Evolutionary conservation across 805 yeast species (phyloP).

Genomic region (Diddensiella santjacobensis): DNA sequence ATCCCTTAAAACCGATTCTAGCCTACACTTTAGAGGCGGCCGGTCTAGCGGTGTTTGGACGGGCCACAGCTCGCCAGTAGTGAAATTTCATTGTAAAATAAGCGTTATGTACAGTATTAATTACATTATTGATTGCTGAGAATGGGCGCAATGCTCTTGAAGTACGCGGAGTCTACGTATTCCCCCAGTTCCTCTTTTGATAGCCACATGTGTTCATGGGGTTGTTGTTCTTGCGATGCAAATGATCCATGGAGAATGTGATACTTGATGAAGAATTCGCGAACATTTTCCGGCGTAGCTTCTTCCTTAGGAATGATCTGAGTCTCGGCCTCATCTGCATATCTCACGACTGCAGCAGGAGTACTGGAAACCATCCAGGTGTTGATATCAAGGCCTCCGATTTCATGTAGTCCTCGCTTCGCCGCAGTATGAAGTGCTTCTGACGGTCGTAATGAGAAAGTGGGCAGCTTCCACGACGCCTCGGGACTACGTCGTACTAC

Average conservation of each 20-base stretch:
- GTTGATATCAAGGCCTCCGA: conserved; percentile 75
- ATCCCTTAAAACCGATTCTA: conserved; percentile 29
- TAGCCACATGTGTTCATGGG: conserved; percentile 71
- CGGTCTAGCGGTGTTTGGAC: conserved; percentile 19
- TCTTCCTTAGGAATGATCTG: conserved; percentile 22
- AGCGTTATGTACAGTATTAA: no score
- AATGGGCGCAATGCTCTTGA: conserved; percentile 40
- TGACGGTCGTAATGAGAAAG: conserved; percentile 46
- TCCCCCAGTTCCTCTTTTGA: conserved; percentile 70
- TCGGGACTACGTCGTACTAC: conserved; percentile 44
- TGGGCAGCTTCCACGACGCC: conserved; percentile 72
- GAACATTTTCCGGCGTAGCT: conserved; percentile 27
- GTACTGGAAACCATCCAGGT: conserved; percentile 89
- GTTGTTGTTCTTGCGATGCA: conserved; percentile 38
- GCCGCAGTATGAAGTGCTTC: conserved; percentile 68
- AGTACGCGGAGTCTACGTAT: conserved; percentile 53
- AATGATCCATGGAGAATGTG: conserved; percentile 86
- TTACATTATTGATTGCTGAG: conserved; percentile 19
- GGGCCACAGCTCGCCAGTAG: no score
- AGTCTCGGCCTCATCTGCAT: conserved; percentile 23
- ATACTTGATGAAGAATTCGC: conserved; percentile 77
- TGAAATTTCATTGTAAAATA: no score
- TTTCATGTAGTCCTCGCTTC: conserved; percentile 60
- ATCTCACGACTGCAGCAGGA: conserved; percentile 70
- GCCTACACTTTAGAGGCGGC: conserved; percentile 30